Base-by-base conservation (phyloP, 768 basidiomycete genomes). In the Dentipellis sp. region DNA sequence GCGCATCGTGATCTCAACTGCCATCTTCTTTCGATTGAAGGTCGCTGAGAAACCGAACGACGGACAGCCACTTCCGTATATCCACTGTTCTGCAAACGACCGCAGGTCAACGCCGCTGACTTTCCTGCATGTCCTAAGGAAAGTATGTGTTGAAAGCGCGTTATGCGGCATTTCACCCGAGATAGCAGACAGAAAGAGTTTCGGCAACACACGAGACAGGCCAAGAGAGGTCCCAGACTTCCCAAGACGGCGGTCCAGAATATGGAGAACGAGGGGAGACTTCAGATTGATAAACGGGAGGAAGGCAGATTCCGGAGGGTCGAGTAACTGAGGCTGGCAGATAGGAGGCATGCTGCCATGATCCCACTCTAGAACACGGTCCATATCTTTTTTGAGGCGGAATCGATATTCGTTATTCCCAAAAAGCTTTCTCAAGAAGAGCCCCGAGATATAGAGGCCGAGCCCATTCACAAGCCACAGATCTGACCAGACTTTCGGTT, bases 351-450 rank as follows among this genome's bases (percentile, higher is more conserved):
- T 89, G 9, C 77, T 75, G 23, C 95, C 94, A 45, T 84, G 81
- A 67, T 99, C 97, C 74, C 83, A 80, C 59, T 88, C 86, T 19
- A 93, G 76, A 52, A 95, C 88, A 17, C 93, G 86, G 62, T 92
- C 85, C 83, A 97, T 95, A 67, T 99, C 97, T 68, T 93, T 93
- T 75, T 94, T 94, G 65, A 99, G 71, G 55, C 91, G 79, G 70
- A 92, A 97, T 5, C 97, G 82, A 65, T 95, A 98, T 67, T 99
- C 97, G 74, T 98, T 99, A 70, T 88, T 97, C 39, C 97, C 97
- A 56, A 97, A 76, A 12, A 94, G 74, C 69, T 88, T 89, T 56
- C 86, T 82, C 63, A 94, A 73, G 73, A 91, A 97, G 42, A 94
- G 78, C 10, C 88, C 87, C 5, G 90, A 88, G 66, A 98, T 88